phyloP scores from a whole-genome alignment of 2,329 filamentous ascomycete genomes.

The Tolypocladium pustulatum region DNA sequence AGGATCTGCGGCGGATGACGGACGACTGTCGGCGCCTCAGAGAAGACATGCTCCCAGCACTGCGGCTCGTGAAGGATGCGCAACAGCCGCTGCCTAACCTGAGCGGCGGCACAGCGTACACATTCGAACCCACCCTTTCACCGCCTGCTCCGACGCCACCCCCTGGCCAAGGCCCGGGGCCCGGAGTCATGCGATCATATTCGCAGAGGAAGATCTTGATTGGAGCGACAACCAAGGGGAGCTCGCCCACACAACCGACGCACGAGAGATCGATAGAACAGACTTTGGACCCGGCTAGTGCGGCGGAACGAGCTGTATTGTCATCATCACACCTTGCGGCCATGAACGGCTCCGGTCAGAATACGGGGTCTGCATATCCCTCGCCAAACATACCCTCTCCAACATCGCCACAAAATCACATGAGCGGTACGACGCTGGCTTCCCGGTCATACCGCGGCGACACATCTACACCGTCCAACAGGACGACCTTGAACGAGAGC shows the following conservation, averaged over 20 bases:
- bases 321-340: conserved; percentile 61
- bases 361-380: conserved; percentile 41
- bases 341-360: conserved; percentile 54
- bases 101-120: conserved; percentile 25
- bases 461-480: conserved; percentile 40
- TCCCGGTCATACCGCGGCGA: conserved; percentile 51
- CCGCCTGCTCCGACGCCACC: conserved; percentile 48
- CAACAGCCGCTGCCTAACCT: conserved; percentile 69
- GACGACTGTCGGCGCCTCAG: conserved; percentile 83
- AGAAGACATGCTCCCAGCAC: conserved; percentile 83
- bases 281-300: conserved; percentile 57
- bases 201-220: conserved; percentile 67
- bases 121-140: conserved; percentile 39
- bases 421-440: conserved; percentile 46
- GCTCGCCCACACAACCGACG: conserved; percentile 62
- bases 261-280: conserved; percentile 57
- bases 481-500: conserved; percentile 43
- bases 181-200: conserved; percentile 58
- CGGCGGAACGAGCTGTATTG: conserved; percentile 54
- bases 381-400: conserved; percentile 62
- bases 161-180: conserved; percentile 33
- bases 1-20: conserved; percentile 70
- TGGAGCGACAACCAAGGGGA: conserved; percentile 62
- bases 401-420: conserved; percentile 51
- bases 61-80: conserved; percentile 84